Percentiles rank a stretch among this genome's conserved stretches.
These are phyloP conservation scores for Acer yangbiense DNA, from an alignment of 345 rosid species.

Conservation along the genomic window DNA sequence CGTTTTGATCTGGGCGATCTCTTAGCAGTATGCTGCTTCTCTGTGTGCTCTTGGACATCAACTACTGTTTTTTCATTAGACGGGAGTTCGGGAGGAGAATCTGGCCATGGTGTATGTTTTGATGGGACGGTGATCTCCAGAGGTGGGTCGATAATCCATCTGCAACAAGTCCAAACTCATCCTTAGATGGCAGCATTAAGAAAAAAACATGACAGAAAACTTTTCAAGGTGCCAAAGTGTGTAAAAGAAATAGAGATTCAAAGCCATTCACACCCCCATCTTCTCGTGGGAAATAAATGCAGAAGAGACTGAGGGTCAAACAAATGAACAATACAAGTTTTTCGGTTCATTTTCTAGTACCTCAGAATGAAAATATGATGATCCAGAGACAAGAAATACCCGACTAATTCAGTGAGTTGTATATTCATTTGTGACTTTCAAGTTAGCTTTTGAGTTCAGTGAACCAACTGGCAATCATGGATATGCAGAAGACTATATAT, in stretches of 20 bases:
- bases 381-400: background rate
- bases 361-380: background rate
- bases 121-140: slow-evolving; percentile 84
- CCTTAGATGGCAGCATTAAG: background rate
- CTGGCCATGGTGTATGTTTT: slow-evolving; percentile 93
- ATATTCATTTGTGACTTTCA: background rate
- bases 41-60: slow-evolving; percentile 42
- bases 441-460: background rate
- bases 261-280: background rate
- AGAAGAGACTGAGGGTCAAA: no score
- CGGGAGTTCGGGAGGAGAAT: slow-evolving; percentile 86
- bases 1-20: slow-evolving; percentile 63
- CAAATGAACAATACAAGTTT: background rate
- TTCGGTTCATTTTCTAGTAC: background rate
- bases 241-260: background rate
- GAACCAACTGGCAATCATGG: background rate
- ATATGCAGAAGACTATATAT: background rate
- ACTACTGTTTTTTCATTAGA: slow-evolving; percentile 37
- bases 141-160: slow-evolving; percentile 94
- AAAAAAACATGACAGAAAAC: background rate
- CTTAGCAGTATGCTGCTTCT: slow-evolving; percentile 65
- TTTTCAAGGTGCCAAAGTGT: background rate
- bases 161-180: slow-evolving; percentile 28
- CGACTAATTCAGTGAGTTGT: background rate
- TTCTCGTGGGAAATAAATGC: background rate